Conservation (phyloP, 148 eudicot genomes). For the Cornus kousa region DNA sequence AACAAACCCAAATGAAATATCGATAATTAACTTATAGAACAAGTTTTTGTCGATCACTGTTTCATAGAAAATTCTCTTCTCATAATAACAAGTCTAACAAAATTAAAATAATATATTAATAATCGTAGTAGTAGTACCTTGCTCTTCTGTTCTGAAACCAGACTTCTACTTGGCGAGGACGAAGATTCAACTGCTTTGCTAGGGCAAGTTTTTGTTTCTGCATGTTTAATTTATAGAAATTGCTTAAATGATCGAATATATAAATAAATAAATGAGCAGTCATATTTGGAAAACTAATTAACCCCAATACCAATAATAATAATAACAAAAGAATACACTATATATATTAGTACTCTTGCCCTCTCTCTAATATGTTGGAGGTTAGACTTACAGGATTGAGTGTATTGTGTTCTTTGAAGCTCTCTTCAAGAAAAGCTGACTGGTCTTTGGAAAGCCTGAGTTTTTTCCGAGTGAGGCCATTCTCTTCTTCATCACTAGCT, state of each 20-base stretch:
- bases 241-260: not conserved
- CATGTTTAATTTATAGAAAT: not conserved
- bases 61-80: too few species aligned
- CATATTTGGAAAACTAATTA: not conserved
- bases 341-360: too few species aligned
- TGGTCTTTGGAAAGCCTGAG: conserved; percentile 75
- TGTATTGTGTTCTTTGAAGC: conserved; percentile 72
- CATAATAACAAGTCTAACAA: too few species aligned
- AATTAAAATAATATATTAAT: too few species aligned
- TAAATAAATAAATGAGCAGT: not conserved
- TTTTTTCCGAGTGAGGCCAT: conserved; percentile 54
- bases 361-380: too few species aligned
- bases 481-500: conserved; percentile 60
- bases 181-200: conserved; percentile 74
- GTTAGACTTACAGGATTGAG: conserved; percentile 69
- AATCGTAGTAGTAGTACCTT: conserved; percentile 34
- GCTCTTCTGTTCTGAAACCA: conserved; percentile 97
- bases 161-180: conserved; percentile 94
- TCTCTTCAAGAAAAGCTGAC: conserved; percentile 82
- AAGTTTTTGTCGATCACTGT: too few species aligned
- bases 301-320: too few species aligned
- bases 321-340: too few species aligned
- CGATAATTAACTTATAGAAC: too few species aligned
- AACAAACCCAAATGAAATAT: too few species aligned
- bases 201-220: conserved; percentile 83